Percentiles rank a stretch among this genome's conserved stretches.
These are phyloP conservation scores for Boletus pseudo-olivaceus DNA, from an alignment of 768 basidiomycete species.

Conservation along the genomic window DNA sequence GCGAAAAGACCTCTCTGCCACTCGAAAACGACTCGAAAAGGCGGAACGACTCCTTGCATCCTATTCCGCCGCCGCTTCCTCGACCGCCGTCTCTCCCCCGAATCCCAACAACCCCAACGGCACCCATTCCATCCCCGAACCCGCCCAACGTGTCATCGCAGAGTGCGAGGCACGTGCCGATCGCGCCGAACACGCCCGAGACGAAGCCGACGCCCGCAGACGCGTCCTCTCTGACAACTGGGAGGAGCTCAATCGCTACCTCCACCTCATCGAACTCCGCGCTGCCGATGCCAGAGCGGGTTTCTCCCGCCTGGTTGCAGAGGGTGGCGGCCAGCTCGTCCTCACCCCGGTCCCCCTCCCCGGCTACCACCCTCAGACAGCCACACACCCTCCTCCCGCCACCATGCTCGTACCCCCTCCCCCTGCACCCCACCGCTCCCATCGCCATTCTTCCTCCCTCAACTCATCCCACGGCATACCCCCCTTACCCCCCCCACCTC, in stretches of 20 bases:
- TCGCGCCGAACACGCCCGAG: conserved; percentile 49
- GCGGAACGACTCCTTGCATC: conserved; percentile 44
- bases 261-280: conserved; percentile 43
- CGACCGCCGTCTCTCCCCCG: conserved; percentile 7
- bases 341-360: conserved; percentile 33
- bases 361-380: conserved; percentile 8
- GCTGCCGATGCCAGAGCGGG: conserved; percentile 48
- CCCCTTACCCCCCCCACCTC: conserved; percentile 39
- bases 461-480: conserved; percentile 31
- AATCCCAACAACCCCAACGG: conserved; percentile 10
- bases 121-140: conserved; percentile 23
- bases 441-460: conserved; percentile 22
- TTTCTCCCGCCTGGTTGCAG: conserved; percentile 43
- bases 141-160: conserved; percentile 37
- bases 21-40: conserved; percentile 48
- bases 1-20: conserved; percentile 42
- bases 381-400: conserved; percentile 16
- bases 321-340: conserved; percentile 44
- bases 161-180: conserved; percentile 49
- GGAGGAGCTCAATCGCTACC: conserved; percentile 47
- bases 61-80: conserved; percentile 16
- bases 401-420: conserved; percentile 28
- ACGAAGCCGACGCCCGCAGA: conserved; percentile 51
- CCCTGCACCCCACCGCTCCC: conserved; percentile 11
- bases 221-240: conserved; percentile 46